Evolutionary conservation across 2,329 filamentous ascomycete species (phyloP).

Genomic region (Exophiala phaeomuriformis): DNA sequence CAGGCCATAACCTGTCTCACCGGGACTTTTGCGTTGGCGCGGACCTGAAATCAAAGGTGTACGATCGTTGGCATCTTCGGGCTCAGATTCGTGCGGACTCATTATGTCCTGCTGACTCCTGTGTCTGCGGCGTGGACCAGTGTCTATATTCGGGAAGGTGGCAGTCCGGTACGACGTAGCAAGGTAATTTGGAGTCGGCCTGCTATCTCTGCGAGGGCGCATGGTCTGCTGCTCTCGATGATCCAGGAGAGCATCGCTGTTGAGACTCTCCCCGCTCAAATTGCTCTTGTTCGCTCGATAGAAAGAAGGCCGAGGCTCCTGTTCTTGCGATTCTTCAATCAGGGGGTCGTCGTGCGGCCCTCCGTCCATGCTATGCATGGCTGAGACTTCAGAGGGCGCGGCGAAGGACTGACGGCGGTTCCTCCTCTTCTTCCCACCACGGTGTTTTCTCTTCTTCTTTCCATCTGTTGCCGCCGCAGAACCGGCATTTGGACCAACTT

Average conservation of each 20-base stretch:
- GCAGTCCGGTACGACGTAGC: conserved; percentile 13
- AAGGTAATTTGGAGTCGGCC: conserved; percentile 23
- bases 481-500: background rate
- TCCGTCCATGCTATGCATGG: conserved; percentile 23
- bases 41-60: conserved; percentile 47
- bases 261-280: conserved; percentile 75
- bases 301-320: conserved; percentile 41
- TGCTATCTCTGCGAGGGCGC: conserved; percentile 55
- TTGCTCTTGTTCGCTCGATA: conserved; percentile 52
- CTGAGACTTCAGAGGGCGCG: conserved; percentile 48
- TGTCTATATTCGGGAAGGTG: conserved; percentile 6
- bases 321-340: conserved; percentile 27
- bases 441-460: conserved; percentile 63
- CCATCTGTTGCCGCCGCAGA: conserved; percentile 7
- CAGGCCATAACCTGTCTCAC: conserved; percentile 19
- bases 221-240: conserved; percentile 62
- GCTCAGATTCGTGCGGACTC: conserved; percentile 7
- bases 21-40: conserved; percentile 23
- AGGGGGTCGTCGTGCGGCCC: conserved; percentile 35
- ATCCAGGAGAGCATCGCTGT: conserved; percentile 80
- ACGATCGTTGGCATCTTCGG: conserved; percentile 35
- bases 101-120: conserved; percentile 11
- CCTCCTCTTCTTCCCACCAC: conserved; percentile 70
- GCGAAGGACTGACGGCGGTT: conserved; percentile 75
- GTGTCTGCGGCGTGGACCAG: conserved; percentile 8